Percentiles rank a stretch among this genome's conserved stretches.
Conservation (phyloP, 805 yeast genomes). For the Spathaspora arborariae region DNA sequence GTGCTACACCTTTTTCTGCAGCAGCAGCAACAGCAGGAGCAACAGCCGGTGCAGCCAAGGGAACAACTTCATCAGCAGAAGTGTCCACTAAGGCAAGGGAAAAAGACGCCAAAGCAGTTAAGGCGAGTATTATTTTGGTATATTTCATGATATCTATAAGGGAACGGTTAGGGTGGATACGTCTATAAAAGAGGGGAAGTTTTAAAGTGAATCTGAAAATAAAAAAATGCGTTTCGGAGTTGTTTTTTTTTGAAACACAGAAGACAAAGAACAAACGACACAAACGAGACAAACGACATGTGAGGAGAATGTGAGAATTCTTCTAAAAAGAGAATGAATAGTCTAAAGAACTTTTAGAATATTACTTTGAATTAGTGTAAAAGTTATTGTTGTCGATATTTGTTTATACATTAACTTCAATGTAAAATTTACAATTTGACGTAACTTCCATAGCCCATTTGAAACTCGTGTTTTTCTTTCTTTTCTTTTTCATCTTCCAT, state of each 20-base stretch:
- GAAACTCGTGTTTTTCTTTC: too few species aligned
- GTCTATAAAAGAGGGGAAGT: background rate
- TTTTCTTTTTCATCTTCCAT: background rate
- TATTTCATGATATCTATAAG: conserved; percentile 1
- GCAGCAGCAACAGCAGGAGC: background rate
- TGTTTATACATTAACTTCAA: too few species aligned
- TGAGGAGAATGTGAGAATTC: too few species aligned
- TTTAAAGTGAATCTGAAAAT: background rate
- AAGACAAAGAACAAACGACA: background rate
- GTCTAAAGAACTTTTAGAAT: too few species aligned
- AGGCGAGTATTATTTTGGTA: conserved; percentile 1
- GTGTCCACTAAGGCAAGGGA: conserved; percentile 1
- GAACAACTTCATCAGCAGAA: conserved; percentile 3
- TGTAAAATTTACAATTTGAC: too few species aligned
- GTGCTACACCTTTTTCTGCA: conserved; percentile 3
- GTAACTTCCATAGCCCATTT: too few species aligned
- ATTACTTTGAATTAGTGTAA: too few species aligned
- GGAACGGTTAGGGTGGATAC: background rate
- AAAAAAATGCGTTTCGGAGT: background rate
- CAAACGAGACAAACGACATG: too few species aligned
- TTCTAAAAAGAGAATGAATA: too few species aligned
- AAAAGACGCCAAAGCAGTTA: conserved; percentile 3
- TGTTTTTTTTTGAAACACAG: background rate
- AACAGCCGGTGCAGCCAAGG: background rate
- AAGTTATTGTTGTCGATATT: too few species aligned